Conservation (phyloP, 2,329 filamentous ascomycete genomes). For the Elsinoe australis region DNA sequence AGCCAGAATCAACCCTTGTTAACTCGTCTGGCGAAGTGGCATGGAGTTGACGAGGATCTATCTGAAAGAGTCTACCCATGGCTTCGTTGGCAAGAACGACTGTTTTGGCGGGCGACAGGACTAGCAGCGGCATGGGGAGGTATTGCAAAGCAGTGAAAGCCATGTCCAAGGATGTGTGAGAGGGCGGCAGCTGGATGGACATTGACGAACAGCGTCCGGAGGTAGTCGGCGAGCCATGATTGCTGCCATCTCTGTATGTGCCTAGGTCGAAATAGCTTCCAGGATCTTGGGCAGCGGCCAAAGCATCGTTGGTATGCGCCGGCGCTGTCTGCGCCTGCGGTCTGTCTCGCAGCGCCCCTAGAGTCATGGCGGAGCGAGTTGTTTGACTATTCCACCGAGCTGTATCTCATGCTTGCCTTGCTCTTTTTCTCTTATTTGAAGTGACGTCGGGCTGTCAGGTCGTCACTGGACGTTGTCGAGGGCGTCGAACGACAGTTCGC, state of each 20-base stretch:
- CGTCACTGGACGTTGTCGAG: background rate
- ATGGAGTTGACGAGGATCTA: conserved; percentile 35
- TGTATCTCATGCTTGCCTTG: background rate
- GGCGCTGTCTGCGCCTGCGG: conserved; percentile 1
- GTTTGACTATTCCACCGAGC: background rate
- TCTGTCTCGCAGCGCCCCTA: background rate
- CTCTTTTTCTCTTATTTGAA: background rate
- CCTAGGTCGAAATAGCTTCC: conserved; percentile 19
- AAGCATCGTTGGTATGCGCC: background rate
- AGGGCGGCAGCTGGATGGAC: conserved; percentile 30
- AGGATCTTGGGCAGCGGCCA: background rate
- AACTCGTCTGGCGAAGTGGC: conserved; percentile 29
- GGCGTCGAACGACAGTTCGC: too few relatives aligned
- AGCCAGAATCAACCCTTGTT: conserved; percentile 1
- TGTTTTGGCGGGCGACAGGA: conserved; percentile 61
- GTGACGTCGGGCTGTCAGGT: background rate
- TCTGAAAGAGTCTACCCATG: conserved; percentile 60
- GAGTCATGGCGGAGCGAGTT: background rate
- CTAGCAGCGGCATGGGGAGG: conserved; percentile 62
- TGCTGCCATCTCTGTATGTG: conserved; percentile 18
- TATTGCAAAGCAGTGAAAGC: conserved; percentile 65
- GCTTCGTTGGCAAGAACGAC: conserved; percentile 68
- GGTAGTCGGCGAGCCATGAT: conserved; percentile 16
- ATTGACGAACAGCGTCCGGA: conserved; percentile 21
- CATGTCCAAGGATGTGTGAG: conserved; percentile 28